Conservation (phyloP, 257 asterid genomes). For the Anisodus tanguticus region DNA sequence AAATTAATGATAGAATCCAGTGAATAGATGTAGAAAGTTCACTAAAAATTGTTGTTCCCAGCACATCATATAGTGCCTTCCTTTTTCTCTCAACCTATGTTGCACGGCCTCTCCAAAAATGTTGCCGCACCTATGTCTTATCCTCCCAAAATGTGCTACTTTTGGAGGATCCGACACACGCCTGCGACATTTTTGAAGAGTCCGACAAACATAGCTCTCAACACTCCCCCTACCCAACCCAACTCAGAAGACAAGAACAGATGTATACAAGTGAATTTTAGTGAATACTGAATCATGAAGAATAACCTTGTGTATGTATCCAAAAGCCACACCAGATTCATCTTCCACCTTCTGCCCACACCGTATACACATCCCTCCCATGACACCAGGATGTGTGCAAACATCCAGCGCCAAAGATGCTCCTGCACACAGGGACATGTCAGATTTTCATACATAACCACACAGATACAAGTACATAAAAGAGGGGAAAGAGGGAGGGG, state of each 20-base stretch:
- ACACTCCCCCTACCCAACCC: slow-evolving; percentile 2
- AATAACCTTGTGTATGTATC: slow-evolving; percentile 84
- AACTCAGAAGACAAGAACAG: not conserved
- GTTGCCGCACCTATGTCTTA: not conserved
- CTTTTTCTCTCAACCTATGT: not conserved
- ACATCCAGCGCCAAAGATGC: slow-evolving; percentile 33
- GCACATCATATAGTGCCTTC: not conserved
- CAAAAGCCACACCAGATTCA: slow-evolving; percentile 78
- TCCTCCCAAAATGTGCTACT: not conserved
- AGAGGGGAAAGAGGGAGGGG: not conserved
- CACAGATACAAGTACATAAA: slow-evolving; percentile 1
- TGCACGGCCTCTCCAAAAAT: not conserved
- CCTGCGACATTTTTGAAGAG: not conserved
- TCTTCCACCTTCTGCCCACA: slow-evolving; percentile 76
- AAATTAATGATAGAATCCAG: slow-evolving; percentile 21
- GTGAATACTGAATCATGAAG: slow-evolving; percentile 11
- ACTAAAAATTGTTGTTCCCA: not conserved
- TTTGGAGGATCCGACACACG: not conserved
- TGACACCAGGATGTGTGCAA: slow-evolving; percentile 82
- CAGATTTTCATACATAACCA: slow-evolving; percentile 11
- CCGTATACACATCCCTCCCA: slow-evolving; percentile 83
- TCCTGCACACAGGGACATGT: slow-evolving; percentile 31
- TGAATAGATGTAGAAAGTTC: slow-evolving; percentile 15
- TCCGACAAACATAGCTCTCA: not conserved
- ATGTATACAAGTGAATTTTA: not conserved